Evolutionary conservation across 176 grass and related monocot species (phyloP), one percentile per base, ranked within the genome.

Genomic region (Zoysia pacifica): DNA sequence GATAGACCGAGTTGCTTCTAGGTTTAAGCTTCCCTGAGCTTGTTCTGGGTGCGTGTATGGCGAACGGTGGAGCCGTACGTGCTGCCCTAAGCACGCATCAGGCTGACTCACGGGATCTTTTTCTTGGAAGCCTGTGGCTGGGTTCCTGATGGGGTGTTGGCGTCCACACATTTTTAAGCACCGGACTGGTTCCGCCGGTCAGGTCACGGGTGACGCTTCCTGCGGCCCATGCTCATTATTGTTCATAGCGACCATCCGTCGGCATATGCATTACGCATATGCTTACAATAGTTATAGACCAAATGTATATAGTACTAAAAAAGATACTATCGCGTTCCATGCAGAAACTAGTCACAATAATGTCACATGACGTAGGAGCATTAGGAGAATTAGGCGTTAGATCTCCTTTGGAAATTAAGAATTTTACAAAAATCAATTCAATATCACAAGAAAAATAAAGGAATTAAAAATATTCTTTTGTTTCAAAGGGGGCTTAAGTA

Each of bases 61-160:
- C 59, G 37, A 0, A 40, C 50, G n/a, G 36, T 16, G 5, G 61
- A 77, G 15, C 60, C 45, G 14, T 65, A 65, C 35, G 28, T 28
- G 28, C 35, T 36, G 61, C 9, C 36, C 35, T 40, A 41, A 0
- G 28, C 41, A 28, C 45, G 45, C 45, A 28, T 15, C 15, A 59
- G 55, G 73, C 11, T 13, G n/a, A 5, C 13, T 45, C 16, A 1
- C 28, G 28, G 16, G 75, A 78, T 78, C 75, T 78, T 78, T 78
- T 78, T 42, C 75, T 19, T 41, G 62, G 47, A 78, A 78, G 47
- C 62, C 47, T 65, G 61, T 65, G 75, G 75, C 9, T 78, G 2
- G 46, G 75, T 50, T 65, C 61, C 36, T 48, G 12, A 47, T 59
- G n/a, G 9, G 62, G 9, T 78, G 35, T 51, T 78, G 37, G 11